Evolutionary conservation across 2,329 filamentous ascomycete species (phyloP).

Genomic region (Xylaria sp.): DNA sequence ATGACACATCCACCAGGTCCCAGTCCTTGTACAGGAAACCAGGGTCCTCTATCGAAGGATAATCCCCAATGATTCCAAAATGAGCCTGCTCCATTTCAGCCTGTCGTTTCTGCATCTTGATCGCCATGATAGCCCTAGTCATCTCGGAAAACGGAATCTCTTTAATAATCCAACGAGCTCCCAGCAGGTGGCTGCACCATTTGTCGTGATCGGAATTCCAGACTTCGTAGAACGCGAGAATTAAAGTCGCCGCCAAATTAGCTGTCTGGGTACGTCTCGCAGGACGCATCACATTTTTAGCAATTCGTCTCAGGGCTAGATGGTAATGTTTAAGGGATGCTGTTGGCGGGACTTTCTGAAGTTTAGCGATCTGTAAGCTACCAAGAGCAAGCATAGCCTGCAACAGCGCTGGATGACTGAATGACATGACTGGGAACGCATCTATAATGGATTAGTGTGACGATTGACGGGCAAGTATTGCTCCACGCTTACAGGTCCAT

Average conservation of each 20-base stretch:
- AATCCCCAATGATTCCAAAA: slow-evolving; percentile 40
- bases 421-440: slow-evolving; percentile 82
- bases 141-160: slow-evolving; percentile 83
- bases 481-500: slow-evolving; percentile 59
- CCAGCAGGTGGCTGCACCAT: slow-evolving; percentile 92
- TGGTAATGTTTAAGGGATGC: slow-evolving; percentile 93
- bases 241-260: slow-evolving; percentile 86
- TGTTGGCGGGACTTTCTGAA: slow-evolving; percentile 78
- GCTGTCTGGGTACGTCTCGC: slow-evolving; percentile 77
- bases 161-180: slow-evolving; percentile 81
- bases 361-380: slow-evolving; percentile 86
- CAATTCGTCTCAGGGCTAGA: slow-evolving; percentile 80
- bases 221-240: slow-evolving; percentile 92
- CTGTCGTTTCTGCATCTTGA: slow-evolving; percentile 59
- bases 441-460: slow-evolving; percentile 58
- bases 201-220: slow-evolving; percentile 94
- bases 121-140: slow-evolving; percentile 74
- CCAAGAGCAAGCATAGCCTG: slow-evolving; percentile 90
- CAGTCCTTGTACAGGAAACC: slow-evolving; percentile 48
- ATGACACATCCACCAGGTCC: slow-evolving; percentile 52
- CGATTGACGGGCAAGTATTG: not conserved
- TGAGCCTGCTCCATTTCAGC: slow-evolving; percentile 44
- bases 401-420: slow-evolving; percentile 85
- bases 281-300: slow-evolving; percentile 76
- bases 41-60: slow-evolving; percentile 40